Base-by-base conservation (phyloP, 345 rosid species). In the Arabidopsis suecica region DNA sequence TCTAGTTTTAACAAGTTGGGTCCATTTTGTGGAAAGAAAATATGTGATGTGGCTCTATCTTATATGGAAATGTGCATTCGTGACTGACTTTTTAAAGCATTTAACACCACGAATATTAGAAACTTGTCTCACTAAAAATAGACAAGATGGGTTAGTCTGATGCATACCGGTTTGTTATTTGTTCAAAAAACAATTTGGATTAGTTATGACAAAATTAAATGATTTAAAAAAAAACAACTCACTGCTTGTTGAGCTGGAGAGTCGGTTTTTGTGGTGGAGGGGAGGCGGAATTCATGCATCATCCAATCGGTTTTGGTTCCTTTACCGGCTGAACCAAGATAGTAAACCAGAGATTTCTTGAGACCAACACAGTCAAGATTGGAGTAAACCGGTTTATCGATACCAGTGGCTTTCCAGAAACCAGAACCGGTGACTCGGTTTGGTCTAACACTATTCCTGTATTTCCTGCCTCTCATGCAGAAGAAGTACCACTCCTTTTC, bases 281-380 rank as follows among this genome's bases (percentile, higher is more conserved):
- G 91, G 34, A 88, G 88, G 38, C 97, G 90, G 61, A 87, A 91
- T 69, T 91, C 97, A 9, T 91, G 94, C 97, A 91, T 91, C 97
- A 91, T 91, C 97, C 97, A 91, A 58, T 91, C 92, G n/a, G 97
- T 91, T 82, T 91, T 91, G 16, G 89, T 82, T 40, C 97, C 94
- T 74, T 88, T 91, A 34, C 97, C 97, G 14, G 94, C 97, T 7
- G 82, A 83, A 34, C 97, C 94, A 2, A 86, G 68, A 61, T 91
- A 88, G 76, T 88, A 91, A 56, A 88, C 97, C 20, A 91, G 49
- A 36, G 94, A 87, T 78, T 91, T 91, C 83, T 91, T 91, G 71
- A 91, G 88, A 80, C 97, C 97, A 14, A 91, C 81, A 73, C 87
- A 85, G 2, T 85, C 84, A 1, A 84, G 72, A 16, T 80, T 73